Evolutionary conservation across 2,329 filamentous ascomycete genomes (phyloP), one percentile per base, ranked within the genome.

Genomic region (Cladosporium cucumerinum): DNA sequence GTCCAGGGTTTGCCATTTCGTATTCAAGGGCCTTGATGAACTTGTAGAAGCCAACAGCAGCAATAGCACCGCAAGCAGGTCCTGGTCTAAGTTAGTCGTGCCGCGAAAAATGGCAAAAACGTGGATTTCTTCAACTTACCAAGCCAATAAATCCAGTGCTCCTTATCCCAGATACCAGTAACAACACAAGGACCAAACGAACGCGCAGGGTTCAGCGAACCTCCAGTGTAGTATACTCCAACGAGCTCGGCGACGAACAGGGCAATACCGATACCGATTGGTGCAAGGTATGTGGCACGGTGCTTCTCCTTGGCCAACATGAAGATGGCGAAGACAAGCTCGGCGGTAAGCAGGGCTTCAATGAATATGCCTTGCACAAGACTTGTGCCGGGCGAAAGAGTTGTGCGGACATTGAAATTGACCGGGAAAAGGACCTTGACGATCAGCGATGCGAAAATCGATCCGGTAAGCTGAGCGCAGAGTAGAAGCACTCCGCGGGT

Each of bases 231-330:
- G 67, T 75, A 79, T 0, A 81, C 78, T 18, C 82, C 83, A 4
- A 80, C 77, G 58, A 86, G 67, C 65, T 86, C 81, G 0, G 80
- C 79, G 51, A 92, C 83, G 74, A 92, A 92, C 61, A 92, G 82
- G 0, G 89, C 81, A 2, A 91, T 76, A 1, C 90, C 90, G 68
- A 93, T 91, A 14, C 87, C 89, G 3, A 92, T 78, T 0, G 90
- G 89, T 0, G 89, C 89, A 1, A 92, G 78, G 72, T 84, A 91
- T 0, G 89, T 92, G 2, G 86, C 86, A 52, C 87, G 87, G 75
- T 92, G 89, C 78, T 92, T 92, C 74, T 91, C 68, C 4, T 86
- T 85, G 0, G 88, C 89, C 52, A 91, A 81, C 84, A 91, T 89
- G 74, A 87, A 85, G 32, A 90, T 85, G 2, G 87, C 84, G 61